These are phyloP conservation scores for Vitellaria paradoxa DNA, from an alignment of 179 eudicot species.

Conservation along the genomic window DNA sequence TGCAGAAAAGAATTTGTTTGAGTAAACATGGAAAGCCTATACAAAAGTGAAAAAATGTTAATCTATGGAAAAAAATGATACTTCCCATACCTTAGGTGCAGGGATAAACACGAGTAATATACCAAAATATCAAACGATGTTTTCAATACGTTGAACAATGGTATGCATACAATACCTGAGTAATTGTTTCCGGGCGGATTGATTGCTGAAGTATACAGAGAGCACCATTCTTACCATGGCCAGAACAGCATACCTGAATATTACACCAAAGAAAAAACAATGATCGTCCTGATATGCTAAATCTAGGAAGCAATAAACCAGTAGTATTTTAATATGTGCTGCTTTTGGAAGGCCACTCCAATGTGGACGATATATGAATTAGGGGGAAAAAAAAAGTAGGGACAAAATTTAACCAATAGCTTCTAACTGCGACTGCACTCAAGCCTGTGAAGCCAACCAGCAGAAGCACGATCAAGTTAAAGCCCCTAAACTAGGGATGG, in stretches of 20 bases:
- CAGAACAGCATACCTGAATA: slow-evolving; percentile 94
- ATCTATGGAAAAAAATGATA: not conserved
- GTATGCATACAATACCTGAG: slow-evolving; percentile 52
- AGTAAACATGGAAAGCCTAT: not conserved
- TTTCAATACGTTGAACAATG: not conserved
- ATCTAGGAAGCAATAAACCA: not conserved
- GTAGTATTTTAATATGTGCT: not conserved
- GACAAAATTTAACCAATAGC: not conserved
- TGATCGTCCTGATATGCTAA: not conserved
- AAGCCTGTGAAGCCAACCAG: slow-evolving; percentile 1
- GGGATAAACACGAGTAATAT: too few relatives aligned
- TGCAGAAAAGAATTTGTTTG: not conserved
- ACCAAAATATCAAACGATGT: not conserved
- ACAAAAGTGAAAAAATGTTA: not conserved
- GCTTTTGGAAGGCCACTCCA: not conserved
- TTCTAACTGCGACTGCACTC: not conserved
- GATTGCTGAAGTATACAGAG: slow-evolving; percentile 91
- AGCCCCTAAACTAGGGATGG: not conserved
- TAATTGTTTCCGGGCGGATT: slow-evolving; percentile 83
- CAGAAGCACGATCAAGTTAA: slow-evolving; percentile 12
- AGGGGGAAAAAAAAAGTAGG: not conserved
- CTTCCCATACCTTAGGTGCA: too few relatives aligned
- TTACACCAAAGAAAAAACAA: slow-evolving; percentile 3
- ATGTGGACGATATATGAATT: not conserved
- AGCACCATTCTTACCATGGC: slow-evolving; percentile 99